Base-by-base conservation (phyloP, 1,284 basidiomycete genomes). In the Exobasidium cylindrosporum region DNA sequence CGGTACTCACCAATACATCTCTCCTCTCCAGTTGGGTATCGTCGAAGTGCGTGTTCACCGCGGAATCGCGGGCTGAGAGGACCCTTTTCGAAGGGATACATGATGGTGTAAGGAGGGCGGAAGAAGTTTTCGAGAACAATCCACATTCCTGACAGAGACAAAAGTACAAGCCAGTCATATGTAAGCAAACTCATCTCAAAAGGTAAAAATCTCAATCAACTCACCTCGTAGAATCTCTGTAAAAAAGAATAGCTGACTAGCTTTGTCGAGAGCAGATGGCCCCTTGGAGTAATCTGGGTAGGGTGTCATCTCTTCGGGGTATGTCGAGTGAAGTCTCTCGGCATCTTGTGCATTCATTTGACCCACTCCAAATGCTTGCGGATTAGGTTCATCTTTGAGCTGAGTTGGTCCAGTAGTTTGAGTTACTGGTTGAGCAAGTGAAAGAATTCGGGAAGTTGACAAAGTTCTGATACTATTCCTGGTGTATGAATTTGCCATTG, bases 111-210 rank as follows among this genome's bases (percentile, higher is more conserved):
- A 32, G 95, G 95, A 50, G 91, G 91, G 55, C 92, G 87, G 86
- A 95, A 96, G 83, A 96, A 92, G 81, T 97, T 91, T 82, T 97
- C 96, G 69, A 97, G 76, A n/a, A 97, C 93, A 80, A 99, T 89
- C 92, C 94, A 97, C 91, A 97, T 95, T 76, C 95, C 94, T 96
- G 26, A 6, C 26, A 11, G 1, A 21, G 53, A 29, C 30, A 11
- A 1, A 21, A 11, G 53, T n/a, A 29, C 31, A 7, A 13, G 6
- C 10, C 24, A 3, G 17, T 10, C 13, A 6, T 24, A 6, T 6
- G 6, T 49, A 17, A 24, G 47, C n/a, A n/a, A n/a, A n/a, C n/a
- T n/a, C n/a, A n/a, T n/a, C 43, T n/a, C n/a, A n/a, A n/a, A 21
- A n/a, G 21, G 21, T 45, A 21, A 24, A 26, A 11, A 23, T 14